phyloP scores from a whole-genome alignment of 345 rosid genomes.

The Eucalyptus decipiens region DNA sequence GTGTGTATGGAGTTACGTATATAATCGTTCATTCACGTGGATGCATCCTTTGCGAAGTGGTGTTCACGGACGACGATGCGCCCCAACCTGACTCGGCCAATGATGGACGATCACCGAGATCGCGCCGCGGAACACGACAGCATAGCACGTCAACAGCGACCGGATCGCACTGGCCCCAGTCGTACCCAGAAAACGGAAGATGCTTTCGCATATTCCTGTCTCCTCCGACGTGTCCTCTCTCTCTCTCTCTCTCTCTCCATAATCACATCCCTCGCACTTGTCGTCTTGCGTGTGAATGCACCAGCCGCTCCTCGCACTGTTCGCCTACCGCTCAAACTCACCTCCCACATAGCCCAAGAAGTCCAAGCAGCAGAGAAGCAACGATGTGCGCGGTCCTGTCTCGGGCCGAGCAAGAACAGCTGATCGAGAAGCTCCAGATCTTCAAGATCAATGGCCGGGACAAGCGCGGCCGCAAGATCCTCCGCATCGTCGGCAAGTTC shows the following conservation, averaged over 20 bases:
- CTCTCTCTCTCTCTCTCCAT: neutral
- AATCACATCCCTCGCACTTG: neutral
- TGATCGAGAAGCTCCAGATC: conserved; percentile 20
- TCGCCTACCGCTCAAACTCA: neutral
- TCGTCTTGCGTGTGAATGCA: neutral
- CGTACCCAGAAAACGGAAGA: neutral
- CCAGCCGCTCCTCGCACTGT: neutral
- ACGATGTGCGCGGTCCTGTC: neutral
- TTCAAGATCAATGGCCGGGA: conserved; percentile 41
- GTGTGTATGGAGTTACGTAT: neutral
- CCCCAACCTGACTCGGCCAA: neutral
- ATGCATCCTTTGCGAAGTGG: neutral
- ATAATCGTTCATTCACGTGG: neutral
- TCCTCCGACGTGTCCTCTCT: neutral
- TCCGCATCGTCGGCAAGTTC: conserved; percentile 26
- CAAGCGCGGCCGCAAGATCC: conserved; percentile 26
- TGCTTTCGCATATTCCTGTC: neutral
- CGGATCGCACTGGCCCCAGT: neutral
- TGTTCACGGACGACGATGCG: neutral
- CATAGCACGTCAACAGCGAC: neutral
- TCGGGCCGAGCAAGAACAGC: conserved; percentile 11
- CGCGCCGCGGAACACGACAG: neutral
- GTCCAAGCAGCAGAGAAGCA: neutral
- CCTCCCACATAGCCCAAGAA: neutral
- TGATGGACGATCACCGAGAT: neutral